Conservation (phyloP, 495 filamentous ascomycete species). For the Parmelia sp. region DNA sequence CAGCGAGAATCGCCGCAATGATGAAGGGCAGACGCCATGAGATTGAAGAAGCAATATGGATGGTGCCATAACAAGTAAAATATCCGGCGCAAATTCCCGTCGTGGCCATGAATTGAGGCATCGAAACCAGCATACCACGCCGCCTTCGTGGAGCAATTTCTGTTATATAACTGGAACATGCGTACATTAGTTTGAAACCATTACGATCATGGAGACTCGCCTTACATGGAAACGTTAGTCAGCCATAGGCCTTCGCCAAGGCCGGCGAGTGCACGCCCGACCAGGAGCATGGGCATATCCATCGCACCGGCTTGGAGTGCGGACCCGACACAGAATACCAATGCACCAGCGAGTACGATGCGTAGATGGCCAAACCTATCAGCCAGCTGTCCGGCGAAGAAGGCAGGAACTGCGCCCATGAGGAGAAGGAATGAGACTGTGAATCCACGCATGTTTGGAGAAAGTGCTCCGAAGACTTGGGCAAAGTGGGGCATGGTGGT, state of each 20-base stretch:
- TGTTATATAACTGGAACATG: slow-evolving; percentile 44
- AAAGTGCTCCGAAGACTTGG: slow-evolving; percentile 44
- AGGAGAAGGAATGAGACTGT: slow-evolving; percentile 60
- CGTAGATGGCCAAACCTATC: slow-evolving; percentile 51
- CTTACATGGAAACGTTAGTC: slow-evolving; percentile 46
- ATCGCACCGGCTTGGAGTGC: slow-evolving; percentile 44
- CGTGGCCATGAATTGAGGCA: slow-evolving; percentile 50
- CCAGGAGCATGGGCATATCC: slow-evolving; percentile 47
- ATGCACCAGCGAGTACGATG: slow-evolving; percentile 47
- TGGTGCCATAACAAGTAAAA: slow-evolving; percentile 57
- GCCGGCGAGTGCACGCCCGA: slow-evolving; percentile 48
- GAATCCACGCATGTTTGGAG: slow-evolving; percentile 28
- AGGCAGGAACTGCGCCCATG: slow-evolving; percentile 52
- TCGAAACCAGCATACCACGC: slow-evolving; percentile 48
- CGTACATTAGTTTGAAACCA: slow-evolving; percentile 1
- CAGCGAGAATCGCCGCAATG: slow-evolving; percentile 32
- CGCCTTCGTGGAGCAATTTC: slow-evolving; percentile 52
- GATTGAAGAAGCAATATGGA: slow-evolving; percentile 43
- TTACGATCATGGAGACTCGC: not conserved
- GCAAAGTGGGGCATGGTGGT: slow-evolving; percentile 55
- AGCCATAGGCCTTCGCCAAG: slow-evolving; percentile 56
- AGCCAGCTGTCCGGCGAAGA: slow-evolving; percentile 57
- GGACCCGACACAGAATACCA: slow-evolving; percentile 51
- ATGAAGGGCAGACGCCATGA: slow-evolving; percentile 50
- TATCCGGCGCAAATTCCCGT: slow-evolving; percentile 49